Evolutionary conservation across 2,329 filamentous ascomycete species (phyloP).

Genomic region (Penicillium concentricum): DNA sequence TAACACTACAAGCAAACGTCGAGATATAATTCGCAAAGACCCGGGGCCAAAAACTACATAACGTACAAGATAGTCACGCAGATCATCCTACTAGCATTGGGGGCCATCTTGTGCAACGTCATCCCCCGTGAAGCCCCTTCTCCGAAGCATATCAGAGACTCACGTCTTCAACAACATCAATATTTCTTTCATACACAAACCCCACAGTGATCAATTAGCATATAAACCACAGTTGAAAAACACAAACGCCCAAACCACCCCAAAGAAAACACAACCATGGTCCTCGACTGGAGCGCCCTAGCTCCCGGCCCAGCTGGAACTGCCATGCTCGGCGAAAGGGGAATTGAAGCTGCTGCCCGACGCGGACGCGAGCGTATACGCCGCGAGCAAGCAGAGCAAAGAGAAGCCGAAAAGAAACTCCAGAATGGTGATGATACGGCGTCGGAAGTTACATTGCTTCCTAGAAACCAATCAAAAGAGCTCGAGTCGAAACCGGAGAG

Average conservation of each 20-base stretch:
- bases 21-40: neutral
- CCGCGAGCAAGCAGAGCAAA: conserved; percentile 2
- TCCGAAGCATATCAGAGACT: neutral
- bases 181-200: neutral
- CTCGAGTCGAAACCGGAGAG: neutral
- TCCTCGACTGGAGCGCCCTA: conserved; percentile 7
- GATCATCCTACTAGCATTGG: neutral
- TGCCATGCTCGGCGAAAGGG: conserved; percentile 15
- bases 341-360: conserved; percentile 11
- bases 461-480: neutral
- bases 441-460: neutral
- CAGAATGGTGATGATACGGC: neutral
- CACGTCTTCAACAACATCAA: neutral
- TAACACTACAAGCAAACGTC: neutral
- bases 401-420: neutral
- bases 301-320: conserved; percentile 13
- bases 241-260: neutral
- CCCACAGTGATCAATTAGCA: no score
- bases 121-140: neutral
- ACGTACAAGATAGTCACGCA: neutral
- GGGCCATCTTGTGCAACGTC: neutral
- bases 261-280: neutral
- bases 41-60: neutral
- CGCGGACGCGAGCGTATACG: no score
- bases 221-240: neutral